These are phyloP conservation scores for Yarrowia bubula DNA, from an alignment of 805 yeast genomes.

Conservation along the genomic window DNA sequence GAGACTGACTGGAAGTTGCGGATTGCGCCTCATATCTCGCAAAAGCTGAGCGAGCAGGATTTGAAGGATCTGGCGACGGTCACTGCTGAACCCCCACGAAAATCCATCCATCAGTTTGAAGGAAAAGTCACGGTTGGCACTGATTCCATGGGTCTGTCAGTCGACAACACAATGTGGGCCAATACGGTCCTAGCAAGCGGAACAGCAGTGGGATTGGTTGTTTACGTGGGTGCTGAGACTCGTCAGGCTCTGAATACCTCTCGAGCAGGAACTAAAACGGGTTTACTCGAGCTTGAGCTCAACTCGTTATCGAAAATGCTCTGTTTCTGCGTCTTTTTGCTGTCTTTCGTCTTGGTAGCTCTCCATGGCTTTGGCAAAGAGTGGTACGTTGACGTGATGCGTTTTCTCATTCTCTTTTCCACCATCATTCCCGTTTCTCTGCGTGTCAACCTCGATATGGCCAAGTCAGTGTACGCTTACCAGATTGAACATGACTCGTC, in stretches of 20 bases:
- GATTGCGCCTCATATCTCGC: constrained; percentile 72
- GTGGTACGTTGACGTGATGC: constrained; percentile 90
- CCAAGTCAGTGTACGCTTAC: constrained; percentile 91
- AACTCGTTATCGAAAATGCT: constrained; percentile 83
- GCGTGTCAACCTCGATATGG: constrained; percentile 91
- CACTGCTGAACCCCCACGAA: constrained; percentile 78
- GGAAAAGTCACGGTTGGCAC: constrained; percentile 67
- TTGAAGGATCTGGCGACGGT: constrained; percentile 47
- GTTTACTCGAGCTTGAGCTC: constrained; percentile 85
- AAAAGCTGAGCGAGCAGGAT: constrained; percentile 49
- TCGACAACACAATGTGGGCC: constrained; percentile 97
- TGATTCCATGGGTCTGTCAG: constrained; percentile 55
- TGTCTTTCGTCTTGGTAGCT: constrained; percentile 74
- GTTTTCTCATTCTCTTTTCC: constrained; percentile 87
- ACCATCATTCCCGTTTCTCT: constrained; percentile 95
- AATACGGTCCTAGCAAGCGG: constrained; percentile 97
- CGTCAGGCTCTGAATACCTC: constrained; percentile 95
- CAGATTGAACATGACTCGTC: constrained; percentile 85
- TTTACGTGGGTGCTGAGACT: constrained; percentile 90
- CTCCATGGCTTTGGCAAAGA: constrained; percentile 65
- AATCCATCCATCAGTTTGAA: constrained; percentile 73
- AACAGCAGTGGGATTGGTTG: constrained; percentile 78
- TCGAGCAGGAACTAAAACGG: constrained; percentile 79
- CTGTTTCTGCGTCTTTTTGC: constrained; percentile 78
- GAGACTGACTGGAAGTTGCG: constrained; percentile 98